These are phyloP conservation scores for Boletus reticuloceps DNA, from an alignment of 768 basidiomycete genomes.

Conservation along the genomic window DNA sequence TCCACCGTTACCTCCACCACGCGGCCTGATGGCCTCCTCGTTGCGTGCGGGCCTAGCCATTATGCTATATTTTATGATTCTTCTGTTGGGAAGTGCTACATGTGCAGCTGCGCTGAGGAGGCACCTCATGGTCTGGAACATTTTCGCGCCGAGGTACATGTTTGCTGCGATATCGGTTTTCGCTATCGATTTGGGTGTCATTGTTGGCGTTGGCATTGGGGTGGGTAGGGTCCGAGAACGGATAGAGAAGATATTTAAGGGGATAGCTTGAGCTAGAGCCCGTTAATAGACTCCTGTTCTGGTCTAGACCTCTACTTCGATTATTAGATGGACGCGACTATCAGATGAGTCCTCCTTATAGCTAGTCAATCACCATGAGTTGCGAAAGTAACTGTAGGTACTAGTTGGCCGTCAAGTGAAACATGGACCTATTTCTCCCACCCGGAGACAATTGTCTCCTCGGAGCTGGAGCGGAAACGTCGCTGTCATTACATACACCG, in stretches of 20 bases:
- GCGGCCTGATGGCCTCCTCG: slow-evolving; percentile 34
- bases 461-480: slow-evolving; percentile 16
- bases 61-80: slow-evolving; percentile 63
- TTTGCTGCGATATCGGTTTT: slow-evolving; percentile 62
- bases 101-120: slow-evolving; percentile 74
- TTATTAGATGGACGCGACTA: no score
- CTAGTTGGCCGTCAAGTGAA: neutral
- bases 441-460: slow-evolving; percentile 9
- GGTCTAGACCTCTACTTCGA: neutral
- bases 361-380: neutral
- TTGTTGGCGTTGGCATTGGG: slow-evolving; percentile 24
- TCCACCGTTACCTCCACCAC: slow-evolving; percentile 47
- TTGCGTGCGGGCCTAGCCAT: slow-evolving; percentile 58
- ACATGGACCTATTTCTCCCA: neutral
- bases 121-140: slow-evolving; percentile 98
- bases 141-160: slow-evolving; percentile 97
- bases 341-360: no score
- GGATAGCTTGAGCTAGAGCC: slow-evolving; percentile 1
- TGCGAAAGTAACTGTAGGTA: neutral
- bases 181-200: slow-evolving; percentile 61
- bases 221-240: slow-evolving; percentile 18
- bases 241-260: slow-evolving; percentile 23
- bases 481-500: slow-evolving; percentile 18
- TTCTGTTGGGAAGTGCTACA: slow-evolving; percentile 68
- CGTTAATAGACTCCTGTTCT: neutral